Percentiles rank a stretch among this genome's conserved stretches.
phyloP scores from a whole-genome alignment of 192 early-diverging fungal species.

The Glomus cerebriforme region DNA sequence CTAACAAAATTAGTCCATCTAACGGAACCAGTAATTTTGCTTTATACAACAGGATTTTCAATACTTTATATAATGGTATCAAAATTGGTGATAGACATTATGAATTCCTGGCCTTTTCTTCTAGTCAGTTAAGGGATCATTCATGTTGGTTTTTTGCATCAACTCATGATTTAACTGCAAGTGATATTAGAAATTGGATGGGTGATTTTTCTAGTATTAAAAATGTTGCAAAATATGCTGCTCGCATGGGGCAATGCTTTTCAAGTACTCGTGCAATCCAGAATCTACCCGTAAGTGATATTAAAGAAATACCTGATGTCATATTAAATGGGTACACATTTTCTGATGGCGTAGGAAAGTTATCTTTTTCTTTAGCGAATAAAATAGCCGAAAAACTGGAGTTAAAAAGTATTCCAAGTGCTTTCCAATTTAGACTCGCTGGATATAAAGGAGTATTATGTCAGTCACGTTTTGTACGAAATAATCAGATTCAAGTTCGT shows the following conservation, averaged over 20 bases:
- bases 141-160: conserved; percentile 76
- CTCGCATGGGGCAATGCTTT: conserved; percentile 75
- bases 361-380: conserved; percentile 52
- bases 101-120: conserved; percentile 66
- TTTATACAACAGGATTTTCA: conserved; percentile 56
- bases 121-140: conserved; percentile 63
- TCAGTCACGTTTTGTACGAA: conserved; percentile 34
- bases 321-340: conserved; percentile 59
- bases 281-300: conserved; percentile 41
- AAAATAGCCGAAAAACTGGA: conserved; percentile 44
- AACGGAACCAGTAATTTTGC: conserved; percentile 38
- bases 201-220: conserved; percentile 67
- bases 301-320: conserved; percentile 59
- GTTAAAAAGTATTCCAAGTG: conserved; percentile 50
- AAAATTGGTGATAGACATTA: conserved; percentile 55
- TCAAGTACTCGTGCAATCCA: conserved; percentile 63
- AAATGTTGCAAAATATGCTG: conserved; percentile 69
- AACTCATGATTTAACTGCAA: conserved; percentile 42
- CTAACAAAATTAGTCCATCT: conserved; percentile 39
- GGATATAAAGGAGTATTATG: conserved; percentile 68
- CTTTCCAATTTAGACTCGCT: conserved; percentile 73
- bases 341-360: conserved; percentile 74
- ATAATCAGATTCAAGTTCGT: conserved; percentile 49
- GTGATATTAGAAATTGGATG: conserved; percentile 66
- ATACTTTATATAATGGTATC: conserved; percentile 51